phyloP scores from a whole-genome alignment of 495 filamentous ascomycete genomes.

The Clohesyomyces aquaticus region DNA sequence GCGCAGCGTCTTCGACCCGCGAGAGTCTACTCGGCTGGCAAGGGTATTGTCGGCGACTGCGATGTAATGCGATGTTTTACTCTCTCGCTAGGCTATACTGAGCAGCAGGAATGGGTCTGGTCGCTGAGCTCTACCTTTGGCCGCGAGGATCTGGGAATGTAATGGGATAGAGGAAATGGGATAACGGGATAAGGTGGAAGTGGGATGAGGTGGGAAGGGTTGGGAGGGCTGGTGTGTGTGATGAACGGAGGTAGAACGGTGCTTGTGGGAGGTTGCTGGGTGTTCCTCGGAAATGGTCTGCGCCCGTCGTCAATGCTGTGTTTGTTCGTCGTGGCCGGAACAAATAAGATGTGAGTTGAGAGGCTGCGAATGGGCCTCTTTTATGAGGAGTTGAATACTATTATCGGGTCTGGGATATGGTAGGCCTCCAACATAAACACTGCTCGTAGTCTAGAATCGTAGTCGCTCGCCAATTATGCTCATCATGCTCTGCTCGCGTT shows the following conservation, averaged over 20 bases:
- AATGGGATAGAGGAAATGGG: not conserved
- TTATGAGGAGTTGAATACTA: too few relatives aligned
- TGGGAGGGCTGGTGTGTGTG: too few relatives aligned
- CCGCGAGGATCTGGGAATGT: slow-evolving; percentile 17
- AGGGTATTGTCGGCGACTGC: slow-evolving; percentile 23
- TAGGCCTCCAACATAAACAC: too few relatives aligned
- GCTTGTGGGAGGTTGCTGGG: too few relatives aligned
- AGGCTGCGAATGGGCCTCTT: too few relatives aligned
- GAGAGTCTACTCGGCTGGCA: slow-evolving; percentile 19
- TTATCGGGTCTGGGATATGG: too few relatives aligned
- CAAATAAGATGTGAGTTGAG: not conserved
- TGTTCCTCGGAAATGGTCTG: not conserved
- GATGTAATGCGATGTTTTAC: slow-evolving; percentile 12
- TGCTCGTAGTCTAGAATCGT: too few relatives aligned
- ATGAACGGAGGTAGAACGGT: too few relatives aligned
- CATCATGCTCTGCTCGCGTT: not conserved
- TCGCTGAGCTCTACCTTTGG: slow-evolving; percentile 37
- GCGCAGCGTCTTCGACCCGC: slow-evolving; percentile 6
- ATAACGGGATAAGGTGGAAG: too few relatives aligned
- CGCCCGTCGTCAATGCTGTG: not conserved
- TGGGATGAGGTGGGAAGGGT: too few relatives aligned
- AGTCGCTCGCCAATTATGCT: not conserved
- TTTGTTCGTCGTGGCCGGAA: not conserved
- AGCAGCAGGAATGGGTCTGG: slow-evolving; percentile 33
- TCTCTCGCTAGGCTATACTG: slow-evolving; percentile 36